Percentiles rank a stretch among this genome's conserved stretches.
phyloP scores from a whole-genome alignment of 179 eudicot species.

The Carnegiea gigantea region DNA sequence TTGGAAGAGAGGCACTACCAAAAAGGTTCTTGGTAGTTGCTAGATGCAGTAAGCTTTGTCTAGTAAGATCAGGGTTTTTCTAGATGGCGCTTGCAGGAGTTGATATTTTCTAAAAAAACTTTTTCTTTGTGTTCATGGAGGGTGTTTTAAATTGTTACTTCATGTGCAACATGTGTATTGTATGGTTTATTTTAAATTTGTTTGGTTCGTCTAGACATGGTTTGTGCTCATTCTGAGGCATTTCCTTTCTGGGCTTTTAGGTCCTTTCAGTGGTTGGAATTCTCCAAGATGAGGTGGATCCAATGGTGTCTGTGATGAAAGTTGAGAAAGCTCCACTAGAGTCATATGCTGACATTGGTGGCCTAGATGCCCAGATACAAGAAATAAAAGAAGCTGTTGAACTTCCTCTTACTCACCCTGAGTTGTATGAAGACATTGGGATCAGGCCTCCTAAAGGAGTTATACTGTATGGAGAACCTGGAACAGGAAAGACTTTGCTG shows the following conservation, averaged over 20 bases:
- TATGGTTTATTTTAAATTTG: not conserved
- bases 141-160: not conserved
- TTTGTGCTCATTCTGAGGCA: not conserved
- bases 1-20: not conserved
- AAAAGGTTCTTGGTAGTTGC: not conserved
- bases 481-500: constrained; percentile 79
- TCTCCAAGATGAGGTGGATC: constrained; percentile 82
- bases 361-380: constrained; percentile 77
- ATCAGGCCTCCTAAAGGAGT: constrained; percentile 88
- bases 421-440: constrained; percentile 78
- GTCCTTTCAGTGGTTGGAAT: constrained; percentile 81
- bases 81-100: not conserved
- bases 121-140: not conserved
- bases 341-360: constrained; percentile 84
- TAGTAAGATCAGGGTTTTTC: not conserved
- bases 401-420: constrained; percentile 80
- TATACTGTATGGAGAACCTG: constrained; percentile 32
- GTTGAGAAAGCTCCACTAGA: constrained; percentile 86
- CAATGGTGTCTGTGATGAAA: constrained; percentile 91
- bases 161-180: not conserved
- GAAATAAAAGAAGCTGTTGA: constrained; percentile 87
- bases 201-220: not conserved
- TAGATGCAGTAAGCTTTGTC: not conserved
- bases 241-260: constrained; percentile 30
- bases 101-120: not conserved